Base-by-base conservation (phyloP, 2,329 filamentous ascomycete species). In the Pseudodiploospora longispora region DNA sequence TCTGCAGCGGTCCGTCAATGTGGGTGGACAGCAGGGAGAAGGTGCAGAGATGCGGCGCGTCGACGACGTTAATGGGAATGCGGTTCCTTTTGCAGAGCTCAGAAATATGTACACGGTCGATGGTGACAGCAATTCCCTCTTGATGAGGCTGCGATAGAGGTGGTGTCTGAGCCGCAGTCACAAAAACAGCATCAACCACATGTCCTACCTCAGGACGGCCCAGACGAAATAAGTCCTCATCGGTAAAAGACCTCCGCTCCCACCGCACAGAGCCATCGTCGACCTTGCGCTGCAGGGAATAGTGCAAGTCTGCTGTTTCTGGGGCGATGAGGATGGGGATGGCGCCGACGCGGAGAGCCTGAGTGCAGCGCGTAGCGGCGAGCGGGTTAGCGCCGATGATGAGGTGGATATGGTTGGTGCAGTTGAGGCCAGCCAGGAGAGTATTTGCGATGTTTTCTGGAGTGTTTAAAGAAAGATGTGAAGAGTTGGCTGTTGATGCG, bases 61-160 rank as follows among this genome's bases (percentile, higher is more conserved):
- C 93, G 48, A 88, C 80, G 28, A 97, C 88, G 64, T 98, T 98
- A 59, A 98, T 75, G 30, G 91, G 91, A 54, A 98, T 93, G 37
- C 93, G 80, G 49, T 90, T 73, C 38, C 83, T 76, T 47, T 75
- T 79, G 68, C 93, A 97, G 4, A 90, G 70, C 5, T 69, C 71
- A 0, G 87, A 87, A 50, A 96, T 85, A 50, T 79, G 78, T 29
- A 74, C 65, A 45, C 72, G 81, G 86, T 50, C 27, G 39, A 29
- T 30, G 6, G 27, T 12, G 6, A 30, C 19, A 40, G 32, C 27
- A n/a, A 7, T 28, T 33, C 10, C 5, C 19, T 19, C 12, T 6
- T 10, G 29, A n/a, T 39, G 10, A 32, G 41, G 36, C 27, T 19
- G 6, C 10, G 10, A 3, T 42, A 31, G 34, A 43, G 48, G 40